These are phyloP conservation scores for Trichoderma endophyticum DNA, from an alignment of 2,329 filamentous ascomycete genomes.

Conservation along the genomic window DNA sequence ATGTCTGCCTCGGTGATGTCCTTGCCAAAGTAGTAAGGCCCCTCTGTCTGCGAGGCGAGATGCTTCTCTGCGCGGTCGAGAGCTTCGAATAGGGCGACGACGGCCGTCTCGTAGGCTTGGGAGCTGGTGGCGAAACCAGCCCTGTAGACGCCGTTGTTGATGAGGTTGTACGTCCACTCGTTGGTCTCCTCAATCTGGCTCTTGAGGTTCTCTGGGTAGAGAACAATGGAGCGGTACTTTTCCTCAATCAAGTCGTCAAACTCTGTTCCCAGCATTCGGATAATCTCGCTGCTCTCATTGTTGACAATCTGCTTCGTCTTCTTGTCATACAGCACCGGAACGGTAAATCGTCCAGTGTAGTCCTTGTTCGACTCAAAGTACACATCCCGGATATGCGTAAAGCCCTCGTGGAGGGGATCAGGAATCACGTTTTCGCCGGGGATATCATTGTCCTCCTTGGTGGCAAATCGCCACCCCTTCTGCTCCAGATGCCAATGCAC, in stretches of 20 bases:
- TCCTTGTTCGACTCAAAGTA: slow-evolving; percentile 73
- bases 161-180: slow-evolving; percentile 72
- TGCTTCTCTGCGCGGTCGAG: slow-evolving; percentile 75
- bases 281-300: slow-evolving; percentile 91
- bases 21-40: slow-evolving; percentile 73
- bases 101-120: slow-evolving; percentile 74
- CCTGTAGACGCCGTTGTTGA: slow-evolving; percentile 72
- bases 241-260: slow-evolving; percentile 70
- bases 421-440: slow-evolving; percentile 63
- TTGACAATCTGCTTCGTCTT: slow-evolving; percentile 73
- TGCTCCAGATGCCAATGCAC: slow-evolving; percentile 87
- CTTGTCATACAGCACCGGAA: slow-evolving; percentile 82
- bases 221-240: slow-evolving; percentile 57
- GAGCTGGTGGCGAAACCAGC: slow-evolving; percentile 80
- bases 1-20: slow-evolving; percentile 79
- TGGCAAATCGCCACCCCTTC: slow-evolving; percentile 78
- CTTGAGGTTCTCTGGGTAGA: slow-evolving; percentile 65
- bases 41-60: slow-evolving; percentile 46
- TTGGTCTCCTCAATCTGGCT: slow-evolving; percentile 72
- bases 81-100: slow-evolving; percentile 67
- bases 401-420: slow-evolving; percentile 65
- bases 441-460: slow-evolving; percentile 51
- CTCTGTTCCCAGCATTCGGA: slow-evolving; percentile 80
- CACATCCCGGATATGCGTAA: slow-evolving; percentile 69
- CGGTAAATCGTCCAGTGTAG: slow-evolving; percentile 79